Conservation (phyloP, 2,329 filamentous ascomycete species). For the Dothistroma pini region DNA sequence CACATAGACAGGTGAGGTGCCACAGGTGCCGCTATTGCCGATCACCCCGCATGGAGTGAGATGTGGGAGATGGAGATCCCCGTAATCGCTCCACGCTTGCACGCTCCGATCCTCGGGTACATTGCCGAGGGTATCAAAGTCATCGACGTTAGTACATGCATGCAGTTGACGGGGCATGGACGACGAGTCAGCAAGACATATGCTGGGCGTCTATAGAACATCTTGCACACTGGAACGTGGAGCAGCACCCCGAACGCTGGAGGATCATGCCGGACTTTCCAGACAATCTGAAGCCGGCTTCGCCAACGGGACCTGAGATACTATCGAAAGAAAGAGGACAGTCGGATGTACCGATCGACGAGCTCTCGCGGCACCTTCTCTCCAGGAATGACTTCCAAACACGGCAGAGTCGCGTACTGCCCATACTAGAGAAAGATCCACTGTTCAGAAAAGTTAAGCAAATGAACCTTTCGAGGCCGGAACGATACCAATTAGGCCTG, state of each 20-base stretch:
- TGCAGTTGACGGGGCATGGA: not conserved
- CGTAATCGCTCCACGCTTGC: not conserved
- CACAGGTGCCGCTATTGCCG: not conserved
- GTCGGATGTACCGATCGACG: constrained; percentile 43
- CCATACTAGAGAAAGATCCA: constrained; percentile 45
- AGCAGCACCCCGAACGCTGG: not conserved
- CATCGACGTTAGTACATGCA: constrained; percentile 4
- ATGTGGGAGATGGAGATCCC: not conserved
- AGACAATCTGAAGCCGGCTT: constrained; percentile 45
- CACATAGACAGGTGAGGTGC: not conserved
- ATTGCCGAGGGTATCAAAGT: constrained; percentile 13
- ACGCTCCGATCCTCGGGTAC: not conserved
- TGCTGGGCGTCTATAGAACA: not conserved
- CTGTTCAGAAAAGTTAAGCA: constrained; percentile 51
- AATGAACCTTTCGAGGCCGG: constrained; percentile 50
- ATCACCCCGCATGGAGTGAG: constrained; percentile 3
- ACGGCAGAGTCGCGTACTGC: constrained; percentile 46
- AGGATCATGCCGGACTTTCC: constrained; percentile 48
- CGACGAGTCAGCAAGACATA: not conserved
- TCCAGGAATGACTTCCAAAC: constrained; percentile 47
- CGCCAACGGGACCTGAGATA: constrained; percentile 44
- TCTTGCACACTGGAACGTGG: not conserved
- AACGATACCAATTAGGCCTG: constrained; percentile 51
- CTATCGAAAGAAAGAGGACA: constrained; percentile 45
- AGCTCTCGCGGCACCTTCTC: constrained; percentile 48